Conservation (phyloP, 1,284 basidiomycete genomes). For the Ceratobasidium sp. region DNA sequence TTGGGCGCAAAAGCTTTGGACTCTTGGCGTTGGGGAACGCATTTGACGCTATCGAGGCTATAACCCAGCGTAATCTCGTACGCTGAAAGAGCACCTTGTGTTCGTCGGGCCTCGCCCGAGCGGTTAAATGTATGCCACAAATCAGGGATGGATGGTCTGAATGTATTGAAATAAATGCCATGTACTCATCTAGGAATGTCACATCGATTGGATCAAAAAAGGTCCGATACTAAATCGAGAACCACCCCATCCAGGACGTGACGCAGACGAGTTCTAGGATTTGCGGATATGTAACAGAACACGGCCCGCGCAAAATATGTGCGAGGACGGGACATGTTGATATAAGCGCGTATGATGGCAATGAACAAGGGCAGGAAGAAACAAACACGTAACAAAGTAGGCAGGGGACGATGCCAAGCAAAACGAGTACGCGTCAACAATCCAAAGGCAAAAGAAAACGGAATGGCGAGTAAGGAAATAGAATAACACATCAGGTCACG, state of each 20-base stretch:
- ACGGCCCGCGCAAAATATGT: slow-evolving; percentile 13
- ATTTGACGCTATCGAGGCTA: slow-evolving; percentile 40
- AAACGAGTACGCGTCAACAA: slow-evolving; percentile 38
- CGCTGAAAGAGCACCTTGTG: slow-evolving; percentile 5
- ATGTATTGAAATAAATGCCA: slow-evolving; percentile 11
- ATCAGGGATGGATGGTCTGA: background rate
- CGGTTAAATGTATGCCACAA: slow-evolving; percentile 2
- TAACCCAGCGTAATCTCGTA: slow-evolving; percentile 29
- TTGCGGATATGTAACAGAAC: background rate
- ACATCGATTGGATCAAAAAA: slow-evolving; percentile 5
- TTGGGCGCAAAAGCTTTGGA: slow-evolving; percentile 75
- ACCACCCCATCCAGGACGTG: background rate
- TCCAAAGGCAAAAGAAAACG: slow-evolving; percentile 30
- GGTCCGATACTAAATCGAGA: background rate
- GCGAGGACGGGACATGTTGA: slow-evolving; percentile 36
- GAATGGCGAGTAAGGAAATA: slow-evolving; percentile 30
- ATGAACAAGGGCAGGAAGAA: slow-evolving; percentile 41
- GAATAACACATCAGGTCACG: slow-evolving; percentile 35
- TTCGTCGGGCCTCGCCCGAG: no score
- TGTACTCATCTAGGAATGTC: background rate
- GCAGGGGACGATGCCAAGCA: slow-evolving; percentile 36
- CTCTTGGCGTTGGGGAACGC: slow-evolving; percentile 64
- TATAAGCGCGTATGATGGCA: slow-evolving; percentile 41
- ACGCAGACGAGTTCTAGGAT: slow-evolving; percentile 25
- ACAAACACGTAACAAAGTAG: slow-evolving; percentile 43